phyloP scores from a whole-genome alignment of 331 rosid species.

The Prunus yedoensis region DNA sequence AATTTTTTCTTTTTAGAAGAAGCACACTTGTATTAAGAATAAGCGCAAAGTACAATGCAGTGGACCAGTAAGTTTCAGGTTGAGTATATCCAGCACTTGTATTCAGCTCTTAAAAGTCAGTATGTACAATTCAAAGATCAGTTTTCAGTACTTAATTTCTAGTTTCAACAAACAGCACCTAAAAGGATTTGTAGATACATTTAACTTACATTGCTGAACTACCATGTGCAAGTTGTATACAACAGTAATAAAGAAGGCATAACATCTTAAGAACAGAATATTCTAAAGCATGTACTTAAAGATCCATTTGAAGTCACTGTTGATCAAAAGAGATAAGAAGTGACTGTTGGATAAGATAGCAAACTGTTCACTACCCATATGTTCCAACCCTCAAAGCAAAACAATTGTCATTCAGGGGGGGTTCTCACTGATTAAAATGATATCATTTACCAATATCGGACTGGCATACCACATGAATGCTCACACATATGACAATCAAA shows the following conservation, averaged over 20 bases:
- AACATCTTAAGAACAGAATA: not conserved
- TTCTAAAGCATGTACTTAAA: not conserved
- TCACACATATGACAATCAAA: constrained; percentile 6
- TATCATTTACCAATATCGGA: not conserved
- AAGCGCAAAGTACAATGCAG: not conserved
- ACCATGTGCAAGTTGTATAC: not conserved
- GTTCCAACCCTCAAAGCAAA: not conserved
- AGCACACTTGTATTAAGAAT: not conserved
- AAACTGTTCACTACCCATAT: not conserved
- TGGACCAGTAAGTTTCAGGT: not conserved
- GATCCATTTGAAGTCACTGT: not conserved
- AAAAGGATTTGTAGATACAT: not conserved
- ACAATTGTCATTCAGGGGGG: not conserved
- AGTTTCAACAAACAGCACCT: not conserved
- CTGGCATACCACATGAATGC: not conserved
- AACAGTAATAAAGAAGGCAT: not conserved
- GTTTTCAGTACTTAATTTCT: not conserved
- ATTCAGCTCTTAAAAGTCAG: not conserved
- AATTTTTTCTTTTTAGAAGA: not conserved
- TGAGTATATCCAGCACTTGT: not conserved
- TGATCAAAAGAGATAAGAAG: not conserved
- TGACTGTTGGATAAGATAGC: not conserved
- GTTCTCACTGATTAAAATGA: not conserved
- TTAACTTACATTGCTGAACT: not conserved
- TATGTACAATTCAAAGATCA: not conserved